These are phyloP conservation scores for Candida berthetii DNA, from an alignment of 805 yeast species.

Conservation along the genomic window DNA sequence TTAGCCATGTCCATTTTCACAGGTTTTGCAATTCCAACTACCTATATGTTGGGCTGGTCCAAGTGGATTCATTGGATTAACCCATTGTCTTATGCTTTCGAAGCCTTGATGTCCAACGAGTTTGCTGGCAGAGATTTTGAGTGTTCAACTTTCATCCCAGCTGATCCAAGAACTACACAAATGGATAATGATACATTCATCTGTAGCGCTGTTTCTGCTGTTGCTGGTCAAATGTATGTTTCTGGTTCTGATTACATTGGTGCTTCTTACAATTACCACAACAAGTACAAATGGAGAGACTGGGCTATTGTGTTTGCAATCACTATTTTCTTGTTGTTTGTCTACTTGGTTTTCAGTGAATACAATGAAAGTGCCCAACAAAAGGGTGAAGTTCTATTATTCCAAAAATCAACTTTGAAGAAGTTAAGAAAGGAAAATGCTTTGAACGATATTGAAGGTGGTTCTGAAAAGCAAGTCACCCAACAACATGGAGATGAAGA, in stretches of 20 bases:
- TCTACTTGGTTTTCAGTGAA: conserved; percentile 52
- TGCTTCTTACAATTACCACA: conserved; percentile 35
- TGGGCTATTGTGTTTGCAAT: conserved; percentile 57
- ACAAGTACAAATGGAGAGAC: conserved; percentile 55
- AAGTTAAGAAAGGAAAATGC: conserved; percentile 35
- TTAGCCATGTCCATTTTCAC: conserved; percentile 43
- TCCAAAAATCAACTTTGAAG: conserved; percentile 42
- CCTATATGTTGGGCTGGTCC: conserved; percentile 56
- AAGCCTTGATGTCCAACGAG: conserved; percentile 53
- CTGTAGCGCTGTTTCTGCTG: conserved; percentile 53
- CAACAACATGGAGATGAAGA: conserved; percentile 11
- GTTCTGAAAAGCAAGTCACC: conserved; percentile 22
- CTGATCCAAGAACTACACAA: conserved; percentile 18
- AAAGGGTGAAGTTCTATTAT: conserved; percentile 66
- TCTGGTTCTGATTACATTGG: conserved; percentile 45
- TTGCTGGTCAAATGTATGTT: conserved; percentile 42
- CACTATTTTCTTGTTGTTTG: conserved; percentile 43
- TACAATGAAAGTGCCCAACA: conserved; percentile 55
- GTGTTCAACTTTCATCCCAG: conserved; percentile 45
- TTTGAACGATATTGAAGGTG: conserved; percentile 19
- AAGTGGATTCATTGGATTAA: conserved; percentile 59
- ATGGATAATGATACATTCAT: conserved; percentile 28
- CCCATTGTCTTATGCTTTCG: conserved; percentile 54
- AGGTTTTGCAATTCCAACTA: conserved; percentile 54
- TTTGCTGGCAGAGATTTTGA: conserved; percentile 38